Evolutionary conservation across 331 rosid species (phyloP).

Genomic region (Dryas integrifolia): DNA sequence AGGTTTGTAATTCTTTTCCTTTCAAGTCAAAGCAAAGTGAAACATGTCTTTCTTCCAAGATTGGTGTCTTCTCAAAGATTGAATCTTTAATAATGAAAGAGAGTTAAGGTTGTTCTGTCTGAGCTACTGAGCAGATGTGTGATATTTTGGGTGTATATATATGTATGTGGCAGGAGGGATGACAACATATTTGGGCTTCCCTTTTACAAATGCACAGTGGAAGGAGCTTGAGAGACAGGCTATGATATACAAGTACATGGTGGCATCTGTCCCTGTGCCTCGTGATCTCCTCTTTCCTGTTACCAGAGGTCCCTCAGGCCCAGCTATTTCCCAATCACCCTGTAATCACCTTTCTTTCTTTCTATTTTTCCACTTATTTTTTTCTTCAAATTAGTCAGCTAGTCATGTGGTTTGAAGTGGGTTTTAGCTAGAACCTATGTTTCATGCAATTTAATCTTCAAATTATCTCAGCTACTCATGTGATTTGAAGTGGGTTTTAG

Average conservation of each 20-base stretch:
- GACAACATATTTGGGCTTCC: slow-evolving; percentile 61
- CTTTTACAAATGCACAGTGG: slow-evolving; percentile 80
- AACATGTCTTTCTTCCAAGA: no score
- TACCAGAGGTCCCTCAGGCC: background rate
- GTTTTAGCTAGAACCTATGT: no score
- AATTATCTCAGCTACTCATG: background rate
- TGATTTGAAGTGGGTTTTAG: background rate
- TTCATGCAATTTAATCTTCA: background rate
- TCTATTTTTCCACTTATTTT: background rate
- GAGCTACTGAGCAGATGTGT: slow-evolving; percentile 22
- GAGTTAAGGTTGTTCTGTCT: slow-evolving; percentile 24
- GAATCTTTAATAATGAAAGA: slow-evolving; percentile 20
- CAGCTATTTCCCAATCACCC: slow-evolving; percentile 25
- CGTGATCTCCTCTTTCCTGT: slow-evolving; percentile 46
- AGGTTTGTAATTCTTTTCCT: slow-evolving; percentile 36
- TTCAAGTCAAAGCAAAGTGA: slow-evolving; percentile 21
- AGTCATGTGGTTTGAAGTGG: no score
- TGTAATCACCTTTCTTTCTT: background rate
- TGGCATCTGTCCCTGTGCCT: slow-evolving; percentile 74
- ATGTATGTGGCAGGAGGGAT: slow-evolving; percentile 34
- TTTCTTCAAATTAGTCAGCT: background rate
- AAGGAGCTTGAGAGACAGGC: slow-evolving; percentile 82
- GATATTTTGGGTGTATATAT: background rate
- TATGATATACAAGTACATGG: slow-evolving; percentile 83
- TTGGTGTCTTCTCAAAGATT: background rate